Evolutionary conservation across 306 rosid genomes (phyloP).

Genomic region (Vicia faba): DNA sequence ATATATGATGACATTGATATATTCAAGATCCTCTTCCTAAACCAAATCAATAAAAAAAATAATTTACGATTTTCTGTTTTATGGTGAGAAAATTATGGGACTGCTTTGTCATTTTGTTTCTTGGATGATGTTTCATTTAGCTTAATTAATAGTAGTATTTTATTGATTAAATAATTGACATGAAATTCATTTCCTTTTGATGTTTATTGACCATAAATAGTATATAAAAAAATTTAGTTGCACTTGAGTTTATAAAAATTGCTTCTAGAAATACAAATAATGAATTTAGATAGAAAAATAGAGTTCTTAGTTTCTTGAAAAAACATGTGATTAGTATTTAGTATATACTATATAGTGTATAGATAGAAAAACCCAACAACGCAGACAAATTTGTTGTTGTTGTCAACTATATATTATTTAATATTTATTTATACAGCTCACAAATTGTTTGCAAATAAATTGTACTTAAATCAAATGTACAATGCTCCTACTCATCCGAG

Average conservation of each 20-base stretch:
- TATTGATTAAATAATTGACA: constrained; percentile 10
- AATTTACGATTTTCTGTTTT: neutral
- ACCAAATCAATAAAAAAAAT: neutral
- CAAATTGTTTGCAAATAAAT: constrained; percentile 12
- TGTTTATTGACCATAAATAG: constrained; percentile 31
- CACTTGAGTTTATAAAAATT: constrained; percentile 23
- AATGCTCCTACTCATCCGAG: neutral
- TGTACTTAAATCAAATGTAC: constrained; percentile 35
- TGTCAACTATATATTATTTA: constrained; percentile 19
- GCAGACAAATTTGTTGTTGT: constrained; percentile 35
- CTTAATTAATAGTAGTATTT: neutral
- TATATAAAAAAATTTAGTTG: neutral
- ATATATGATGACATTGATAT: neutral
- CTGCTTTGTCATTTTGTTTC: constrained; percentile 31
- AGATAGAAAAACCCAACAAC: neutral
- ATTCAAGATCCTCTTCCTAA: neutral
- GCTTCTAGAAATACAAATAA: constrained; percentile 22
- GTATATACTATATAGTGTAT: neutral
- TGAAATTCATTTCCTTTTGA: constrained; percentile 29
- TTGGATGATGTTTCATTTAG: neutral
- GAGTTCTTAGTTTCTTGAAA: neutral
- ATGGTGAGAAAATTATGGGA: constrained; percentile 28
- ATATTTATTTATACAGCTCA: constrained; percentile 15
- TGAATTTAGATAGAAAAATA: neutral
- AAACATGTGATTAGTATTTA: constrained; percentile 13